Evolutionary conservation across 345 rosid species (phyloP), one percentile per base, ranked within the genome.

Genomic region (Streptanthus diversifolius): DNA sequence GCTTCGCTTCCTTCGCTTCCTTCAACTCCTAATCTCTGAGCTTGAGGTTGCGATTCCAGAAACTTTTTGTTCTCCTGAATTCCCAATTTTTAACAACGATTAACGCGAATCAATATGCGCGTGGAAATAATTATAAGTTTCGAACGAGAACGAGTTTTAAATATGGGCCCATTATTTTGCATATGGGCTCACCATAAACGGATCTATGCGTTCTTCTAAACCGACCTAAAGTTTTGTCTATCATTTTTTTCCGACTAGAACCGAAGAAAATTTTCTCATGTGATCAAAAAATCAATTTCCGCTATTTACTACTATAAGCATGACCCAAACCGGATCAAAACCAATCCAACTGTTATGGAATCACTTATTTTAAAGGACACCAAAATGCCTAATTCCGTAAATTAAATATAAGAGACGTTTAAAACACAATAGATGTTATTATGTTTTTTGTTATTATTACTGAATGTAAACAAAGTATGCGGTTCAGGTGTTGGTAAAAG

Each of bases 31-130:
- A n/a, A n/a, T 69, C 65, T 5, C 41, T 56, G 62, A 32, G 62
- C 41, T n/a, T 41, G 74, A 57, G 43, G 44, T 18, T 57, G 49
- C 55, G 44, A 47, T 47, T 48, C 41, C 58, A 47, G 49, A 32
- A 45, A 25, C 45, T 45, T 1, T 1, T 1, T 43, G n/a, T n/a
- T n/a, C n/a, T n/a, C n/a, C 44, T 14, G 59, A 66, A 36, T 41
- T 5, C 19, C 33, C 14, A 43, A 12, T 2, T 18, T 48, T 8
- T 0, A 9, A 44, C 21, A n/a, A 57, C 73, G 56, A 32, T 45
- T n/a, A n/a, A 57, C 73, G 74, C 63, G 36, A 55, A 32, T 25
- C 1, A 2, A 10, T 24, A 24, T 13, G 66, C 29, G 66, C 58
- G 48, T 70, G 13, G 27, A 49, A 49, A 15, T 22, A 41, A 43